phyloP scores from a whole-genome alignment of 1,284 basidiomycete genomes.

The Tylopilus orsonianus region DNA sequence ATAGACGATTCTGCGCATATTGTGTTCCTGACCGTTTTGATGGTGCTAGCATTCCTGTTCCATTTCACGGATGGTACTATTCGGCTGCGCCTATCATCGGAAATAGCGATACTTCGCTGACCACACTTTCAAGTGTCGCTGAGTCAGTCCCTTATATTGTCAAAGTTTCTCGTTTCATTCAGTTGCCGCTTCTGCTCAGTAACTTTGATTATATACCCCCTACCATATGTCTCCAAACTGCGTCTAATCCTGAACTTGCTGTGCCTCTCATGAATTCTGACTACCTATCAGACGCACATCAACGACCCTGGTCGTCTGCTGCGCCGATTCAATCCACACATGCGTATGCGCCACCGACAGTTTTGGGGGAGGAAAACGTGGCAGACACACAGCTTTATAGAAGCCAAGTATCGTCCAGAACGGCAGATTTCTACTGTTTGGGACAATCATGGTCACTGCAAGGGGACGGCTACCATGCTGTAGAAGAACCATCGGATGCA shows the following conservation, averaged over 20 bases:
- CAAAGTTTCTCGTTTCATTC: background rate
- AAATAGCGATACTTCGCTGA: conserved; percentile 1
- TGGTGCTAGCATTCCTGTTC: background rate
- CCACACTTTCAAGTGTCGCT: background rate
- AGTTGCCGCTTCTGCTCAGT: conserved; percentile 5
- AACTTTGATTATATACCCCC: background rate
- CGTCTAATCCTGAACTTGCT: background rate
- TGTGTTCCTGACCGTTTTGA: conserved; percentile 6
- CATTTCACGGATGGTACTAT: background rate
- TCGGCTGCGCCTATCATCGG: background rate
- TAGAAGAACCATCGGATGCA: conserved; percentile 8
- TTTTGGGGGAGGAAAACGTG: background rate
- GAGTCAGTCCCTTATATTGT: conserved; percentile 15
- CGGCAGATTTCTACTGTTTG: background rate
- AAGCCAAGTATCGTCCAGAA: conserved; percentile 19
- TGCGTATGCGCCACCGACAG: conserved; percentile 2
- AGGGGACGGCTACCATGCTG: conserved; percentile 21
- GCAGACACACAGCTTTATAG: background rate
- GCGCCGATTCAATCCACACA: background rate
- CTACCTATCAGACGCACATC: background rate
- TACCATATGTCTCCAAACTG: background rate
- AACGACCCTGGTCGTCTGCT: background rate
- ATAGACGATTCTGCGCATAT: background rate
- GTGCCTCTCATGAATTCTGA: background rate
- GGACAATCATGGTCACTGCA: background rate